Percentiles rank a stretch among this genome's conserved stretches.
phyloP scores from a whole-genome alignment of 2,329 filamentous ascomycete genomes.

The Macroventuria anomochaeta region DNA sequence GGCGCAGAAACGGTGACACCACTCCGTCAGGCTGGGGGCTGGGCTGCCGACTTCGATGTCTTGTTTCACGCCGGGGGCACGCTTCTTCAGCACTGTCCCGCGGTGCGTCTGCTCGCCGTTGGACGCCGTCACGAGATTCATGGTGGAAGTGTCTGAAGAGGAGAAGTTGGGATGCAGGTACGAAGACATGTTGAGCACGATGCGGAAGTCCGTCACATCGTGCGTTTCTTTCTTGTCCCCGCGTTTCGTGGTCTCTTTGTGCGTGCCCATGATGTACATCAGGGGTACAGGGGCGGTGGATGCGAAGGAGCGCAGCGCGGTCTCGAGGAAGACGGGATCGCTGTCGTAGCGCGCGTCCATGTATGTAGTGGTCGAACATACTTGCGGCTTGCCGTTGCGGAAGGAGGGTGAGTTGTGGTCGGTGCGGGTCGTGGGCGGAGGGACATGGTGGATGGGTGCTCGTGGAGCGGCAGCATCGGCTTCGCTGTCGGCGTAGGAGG shows the following conservation, averaged over 20 bases:
- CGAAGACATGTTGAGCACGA: slow-evolving; percentile 43
- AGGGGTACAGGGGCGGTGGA: slow-evolving; percentile 39
- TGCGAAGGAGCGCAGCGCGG: slow-evolving; percentile 36
- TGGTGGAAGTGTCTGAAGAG: slow-evolving; percentile 26
- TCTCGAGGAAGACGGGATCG: slow-evolving; percentile 42
- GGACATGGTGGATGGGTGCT: slow-evolving; percentile 33
- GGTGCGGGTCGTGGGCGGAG: slow-evolving; percentile 36
- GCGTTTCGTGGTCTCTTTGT: slow-evolving; percentile 44
- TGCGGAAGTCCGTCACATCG: slow-evolving; percentile 46
- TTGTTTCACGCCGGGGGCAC: slow-evolving; percentile 56
- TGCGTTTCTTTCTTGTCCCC: slow-evolving; percentile 47
- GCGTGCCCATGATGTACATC: slow-evolving; percentile 49
- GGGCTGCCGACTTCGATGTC: slow-evolving; percentile 54
- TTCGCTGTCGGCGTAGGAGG: slow-evolving; percentile 47
- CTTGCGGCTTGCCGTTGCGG: slow-evolving; percentile 37
- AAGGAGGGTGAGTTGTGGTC: slow-evolving; percentile 35
- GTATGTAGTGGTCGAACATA: slow-evolving; percentile 33
- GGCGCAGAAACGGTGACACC: slow-evolving; percentile 72
- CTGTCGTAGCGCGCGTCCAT: slow-evolving; percentile 44
- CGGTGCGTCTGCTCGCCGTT: slow-evolving; percentile 68
- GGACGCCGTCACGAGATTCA: slow-evolving; percentile 55
- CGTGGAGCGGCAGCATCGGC: slow-evolving; percentile 20
- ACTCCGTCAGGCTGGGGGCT: slow-evolving; percentile 59
- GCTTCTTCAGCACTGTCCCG: slow-evolving; percentile 65
- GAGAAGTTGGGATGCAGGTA: slow-evolving; percentile 38